A percentile compares a stretch with the other conserved stretches of the same genome.
Conservation (phyloP, 441 rosid species). For the Erodium trifolium region DNA sequence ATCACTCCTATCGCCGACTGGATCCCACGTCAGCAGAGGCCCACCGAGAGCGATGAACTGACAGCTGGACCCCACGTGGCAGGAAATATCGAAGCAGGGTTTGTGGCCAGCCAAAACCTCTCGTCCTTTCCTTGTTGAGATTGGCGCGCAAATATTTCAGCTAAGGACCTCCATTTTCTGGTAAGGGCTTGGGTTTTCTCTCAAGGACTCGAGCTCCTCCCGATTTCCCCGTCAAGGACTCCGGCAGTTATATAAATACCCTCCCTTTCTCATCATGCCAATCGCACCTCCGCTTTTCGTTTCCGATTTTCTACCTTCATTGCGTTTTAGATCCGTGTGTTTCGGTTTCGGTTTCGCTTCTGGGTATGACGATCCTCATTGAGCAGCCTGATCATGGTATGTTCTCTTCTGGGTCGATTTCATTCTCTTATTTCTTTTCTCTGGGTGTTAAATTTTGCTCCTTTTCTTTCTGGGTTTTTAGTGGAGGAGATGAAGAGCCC, state of each 20-base stretch:
- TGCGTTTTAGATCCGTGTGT: too few relatives aligned
- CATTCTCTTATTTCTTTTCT: background rate
- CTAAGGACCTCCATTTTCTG: background rate
- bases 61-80: constrained; percentile 7
- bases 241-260: constrained; percentile 10
- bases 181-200: background rate
- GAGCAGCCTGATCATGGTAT: constrained; percentile 13
- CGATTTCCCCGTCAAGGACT: constrained; percentile 5
- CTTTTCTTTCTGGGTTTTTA: background rate
- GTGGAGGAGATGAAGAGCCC: background rate
- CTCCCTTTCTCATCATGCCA: background rate
- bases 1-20: background rate
- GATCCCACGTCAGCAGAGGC: background rate
- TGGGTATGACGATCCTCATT: constrained; percentile 15
- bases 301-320: background rate
- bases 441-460: background rate
- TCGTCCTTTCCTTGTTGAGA: background rate
- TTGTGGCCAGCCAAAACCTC: background rate
- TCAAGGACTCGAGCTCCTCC: background rate
- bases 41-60: background rate
- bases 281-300: background rate
- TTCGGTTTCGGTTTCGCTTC: background rate
- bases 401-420: background rate
- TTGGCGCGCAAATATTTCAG: background rate
- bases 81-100: background rate